Base-by-base conservation (phyloP, 345 rosid genomes). In the Hibiscus trionum region DNA sequence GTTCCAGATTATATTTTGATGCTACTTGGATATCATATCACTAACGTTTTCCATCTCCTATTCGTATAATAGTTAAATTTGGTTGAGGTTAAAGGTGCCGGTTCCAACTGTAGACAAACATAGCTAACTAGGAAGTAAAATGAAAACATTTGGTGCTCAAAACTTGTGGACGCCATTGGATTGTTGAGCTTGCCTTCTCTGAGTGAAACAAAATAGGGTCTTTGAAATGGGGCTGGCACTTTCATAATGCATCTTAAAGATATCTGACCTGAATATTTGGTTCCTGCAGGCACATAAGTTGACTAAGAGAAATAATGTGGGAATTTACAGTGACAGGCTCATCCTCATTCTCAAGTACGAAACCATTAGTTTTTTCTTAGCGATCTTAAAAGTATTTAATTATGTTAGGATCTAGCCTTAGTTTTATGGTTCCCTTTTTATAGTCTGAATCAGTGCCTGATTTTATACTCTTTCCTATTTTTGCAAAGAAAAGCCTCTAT, bases 271-370 rank as follows among this genome's bases (percentile, higher is more conserved):
- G 39, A 61, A 61, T 61, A 61, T 61, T 61, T 61, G 65, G 65
- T 91, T 91, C 90, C 86, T 94, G 97, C 96, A 94, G 97, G 97
- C 95, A 94, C 96, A 91, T 94, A 89, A 88, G 79, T 81, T 81
- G 83, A 66, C 78, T 80, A 73, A 80, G 83, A 83, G 80, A 85
- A 78, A 78, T 79, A 81, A 79, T 78, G 77, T 76, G 82, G 81
- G 77, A 77, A 57, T 72, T 75, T 82, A 73, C 82, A 66, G 81
- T 87, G 87, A 80, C 80, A 80, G 85, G 79, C 78, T 77, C 80
- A 85, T 84, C 92, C 76, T 81, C 88, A 75, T 82, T 86, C 81
- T 78, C 90, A 87, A 84, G 93, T 88, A 87, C 50, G 91, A 77
- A 83, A 79, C 75, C 62, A 69, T 65, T 3, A 71, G 72, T 79